Evolutionary conservation across 176 grass and related monocot species (phyloP), one percentile per base, ranked within the genome.

Genomic region (Pharus latifolius): DNA sequence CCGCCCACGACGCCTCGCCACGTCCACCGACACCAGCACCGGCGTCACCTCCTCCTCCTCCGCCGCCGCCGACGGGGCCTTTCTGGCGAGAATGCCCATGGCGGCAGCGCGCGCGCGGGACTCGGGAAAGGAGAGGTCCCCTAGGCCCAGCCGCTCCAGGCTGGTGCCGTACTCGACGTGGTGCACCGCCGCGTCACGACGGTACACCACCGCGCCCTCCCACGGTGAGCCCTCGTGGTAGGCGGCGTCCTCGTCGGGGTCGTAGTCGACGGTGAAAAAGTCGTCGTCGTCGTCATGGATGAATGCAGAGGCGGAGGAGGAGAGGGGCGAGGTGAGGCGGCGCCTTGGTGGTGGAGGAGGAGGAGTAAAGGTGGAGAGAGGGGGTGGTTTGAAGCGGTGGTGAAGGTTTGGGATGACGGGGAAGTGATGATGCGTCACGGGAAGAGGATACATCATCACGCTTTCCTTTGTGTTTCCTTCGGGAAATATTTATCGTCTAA

Each of bases 121-220:
- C 29, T 87, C 60, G 6, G 45, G 5, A 23, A 77, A 69, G 29
- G 86, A 90, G 47, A 90, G 65, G 73, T 82, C 85, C 48, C 63
- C 81, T 16, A 92, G 75, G 32, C 83, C 84, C 15, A 97, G 89
- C 42, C 86, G 80, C 53, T 92, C 84, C 11, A 97, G 86, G 22
- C 83, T 84, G 61, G 83, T 81, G 77, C 53, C 70, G 51, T 80
- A 92, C 67, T 98, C 87, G 2, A 98, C 35, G 73, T 92, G 94
- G 6, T 69, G 62, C 27, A 75, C 75, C 49, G 78, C 62, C 16
- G 86, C 78, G 69, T 98, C 86, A 49, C 94, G 78, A 17, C 73
- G 89, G 75, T 93, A 98, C 15, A 92, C 81, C 22, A 92, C 25
- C 35, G 86, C 88, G 3, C 89, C 86, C 50, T 97, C 82, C 89